Conservation (phyloP, 106 monocot species). For the Dactylorhiza incarnata region DNA sequence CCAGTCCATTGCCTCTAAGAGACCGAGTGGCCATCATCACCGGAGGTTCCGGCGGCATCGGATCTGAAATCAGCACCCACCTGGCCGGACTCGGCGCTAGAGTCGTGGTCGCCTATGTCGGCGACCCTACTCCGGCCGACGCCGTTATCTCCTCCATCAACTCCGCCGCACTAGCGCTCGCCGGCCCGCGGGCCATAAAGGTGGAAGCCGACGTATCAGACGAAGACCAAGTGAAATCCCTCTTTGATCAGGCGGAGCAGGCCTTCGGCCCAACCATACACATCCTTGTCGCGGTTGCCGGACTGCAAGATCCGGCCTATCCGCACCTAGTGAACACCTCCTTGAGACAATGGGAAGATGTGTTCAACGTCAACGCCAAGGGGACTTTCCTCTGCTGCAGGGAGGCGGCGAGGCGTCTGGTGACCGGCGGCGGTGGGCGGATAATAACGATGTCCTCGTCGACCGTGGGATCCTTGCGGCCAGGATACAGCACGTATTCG, state of each 20-base stretch:
- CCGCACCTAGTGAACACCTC: not conserved
- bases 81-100: constrained; percentile 19
- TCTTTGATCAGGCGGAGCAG: constrained; percentile 13
- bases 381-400: constrained; percentile 14
- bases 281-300: constrained; percentile 10
- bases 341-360: constrained; percentile 1
- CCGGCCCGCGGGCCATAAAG: constrained; percentile 1
- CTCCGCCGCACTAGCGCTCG: not conserved
- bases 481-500: constrained; percentile 13
- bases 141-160: constrained; percentile 4
- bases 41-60: constrained; percentile 21
- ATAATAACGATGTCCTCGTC: constrained; percentile 23
- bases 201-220: constrained; percentile 14
- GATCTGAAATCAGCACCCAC: constrained; percentile 18
- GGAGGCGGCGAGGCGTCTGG: constrained; percentile 16
- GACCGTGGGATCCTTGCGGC: constrained; percentile 15
- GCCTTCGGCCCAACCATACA: constrained; percentile 10
- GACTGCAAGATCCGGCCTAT: constrained; percentile 14
- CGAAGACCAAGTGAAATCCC: constrained; percentile 6
- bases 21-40: constrained; percentile 17
- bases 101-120: constrained; percentile 11
- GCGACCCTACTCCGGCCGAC: constrained; percentile 7
- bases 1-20: not conserved
- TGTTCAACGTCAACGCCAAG: constrained; percentile 13
- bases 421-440: constrained; percentile 13